These are phyloP conservation scores for Ceratocystis cubensis DNA, from an alignment of 2,329 filamentous ascomycete genomes.

Conservation along the genomic window DNA sequence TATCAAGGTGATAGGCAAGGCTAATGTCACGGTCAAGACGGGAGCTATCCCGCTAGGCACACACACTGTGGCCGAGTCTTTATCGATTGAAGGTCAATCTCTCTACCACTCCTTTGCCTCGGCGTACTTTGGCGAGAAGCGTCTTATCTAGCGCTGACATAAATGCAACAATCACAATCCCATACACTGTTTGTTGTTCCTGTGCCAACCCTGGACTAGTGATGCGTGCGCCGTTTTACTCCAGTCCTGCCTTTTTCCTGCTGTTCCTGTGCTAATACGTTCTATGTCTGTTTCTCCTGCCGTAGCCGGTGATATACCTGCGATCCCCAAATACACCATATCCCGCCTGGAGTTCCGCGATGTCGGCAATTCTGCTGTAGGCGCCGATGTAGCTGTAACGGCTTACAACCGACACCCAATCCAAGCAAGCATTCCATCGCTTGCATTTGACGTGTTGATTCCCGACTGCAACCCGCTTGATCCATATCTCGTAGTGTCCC, in stretches of 20 bases:
- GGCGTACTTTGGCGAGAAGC: constrained; percentile 49
- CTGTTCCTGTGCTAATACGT: constrained; percentile 24
- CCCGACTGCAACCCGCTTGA: constrained; percentile 64
- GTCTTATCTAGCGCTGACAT: constrained; percentile 25
- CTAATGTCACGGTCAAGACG: constrained; percentile 60
- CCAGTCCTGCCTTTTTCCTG: not conserved
- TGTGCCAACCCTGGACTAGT: not conserved
- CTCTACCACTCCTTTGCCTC: constrained; percentile 52
- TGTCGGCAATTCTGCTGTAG: constrained; percentile 55
- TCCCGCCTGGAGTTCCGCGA: constrained; percentile 70
- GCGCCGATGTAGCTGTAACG: constrained; percentile 62
- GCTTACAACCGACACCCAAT: constrained; percentile 69
- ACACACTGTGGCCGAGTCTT: constrained; percentile 59
- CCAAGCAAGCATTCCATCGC: constrained; percentile 59
- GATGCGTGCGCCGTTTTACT: not conserved
- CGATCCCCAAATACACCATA: constrained; percentile 71
- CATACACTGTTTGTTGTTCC: constrained; percentile 5
- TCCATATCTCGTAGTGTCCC: constrained; percentile 64
- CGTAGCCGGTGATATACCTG: constrained; percentile 57
- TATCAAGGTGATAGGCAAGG: constrained; percentile 60
- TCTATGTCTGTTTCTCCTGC: constrained; percentile 26
- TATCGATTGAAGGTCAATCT: constrained; percentile 73
- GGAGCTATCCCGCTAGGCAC: constrained; percentile 69
- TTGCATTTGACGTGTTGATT: constrained; percentile 75
- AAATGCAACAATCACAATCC: not conserved